Conservation (phyloP, 805 yeast species). For the Isabelozyma rhagii region DNA sequence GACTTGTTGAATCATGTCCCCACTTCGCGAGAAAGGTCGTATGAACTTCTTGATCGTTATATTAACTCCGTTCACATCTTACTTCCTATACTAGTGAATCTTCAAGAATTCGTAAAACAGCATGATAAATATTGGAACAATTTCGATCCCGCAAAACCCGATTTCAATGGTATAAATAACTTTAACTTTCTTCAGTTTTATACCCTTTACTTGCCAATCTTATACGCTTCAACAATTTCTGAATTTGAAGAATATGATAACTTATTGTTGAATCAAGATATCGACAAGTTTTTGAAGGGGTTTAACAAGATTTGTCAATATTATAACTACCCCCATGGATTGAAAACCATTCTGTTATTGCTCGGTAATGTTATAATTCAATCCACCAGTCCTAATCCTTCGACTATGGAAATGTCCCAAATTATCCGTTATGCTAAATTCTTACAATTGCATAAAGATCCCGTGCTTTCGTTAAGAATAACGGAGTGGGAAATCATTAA, state of each 20-base stretch:
- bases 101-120: slow-evolving; percentile 39
- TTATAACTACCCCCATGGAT: slow-evolving; percentile 48
- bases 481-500: slow-evolving; percentile 48
- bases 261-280: slow-evolving; percentile 42
- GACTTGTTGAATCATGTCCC: slow-evolving; percentile 47
- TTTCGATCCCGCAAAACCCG: slow-evolving; percentile 10
- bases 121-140: slow-evolving; percentile 51
- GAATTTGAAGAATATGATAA: slow-evolving; percentile 58
- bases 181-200: slow-evolving; percentile 44
- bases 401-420: slow-evolving; percentile 53
- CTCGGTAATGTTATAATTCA: slow-evolving; percentile 49
- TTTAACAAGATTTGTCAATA: slow-evolving; percentile 49
- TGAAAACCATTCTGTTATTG: slow-evolving; percentile 39
- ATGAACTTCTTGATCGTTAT: slow-evolving; percentile 46
- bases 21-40: slow-evolving; percentile 37
- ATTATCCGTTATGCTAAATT: slow-evolving; percentile 56
- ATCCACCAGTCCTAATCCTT: slow-evolving; percentile 54
- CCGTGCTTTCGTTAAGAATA: slow-evolving; percentile 49
- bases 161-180: slow-evolving; percentile 6
- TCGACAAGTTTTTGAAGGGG: slow-evolving; percentile 47
- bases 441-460: slow-evolving; percentile 58
- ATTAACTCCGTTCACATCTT: slow-evolving; percentile 53
- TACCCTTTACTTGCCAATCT: slow-evolving; percentile 48
- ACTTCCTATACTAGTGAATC: slow-evolving; percentile 49
- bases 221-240: slow-evolving; percentile 58